These are phyloP conservation scores for Senna siamea DNA, from an alignment of 306 rosid genomes.

Conservation along the genomic window DNA sequence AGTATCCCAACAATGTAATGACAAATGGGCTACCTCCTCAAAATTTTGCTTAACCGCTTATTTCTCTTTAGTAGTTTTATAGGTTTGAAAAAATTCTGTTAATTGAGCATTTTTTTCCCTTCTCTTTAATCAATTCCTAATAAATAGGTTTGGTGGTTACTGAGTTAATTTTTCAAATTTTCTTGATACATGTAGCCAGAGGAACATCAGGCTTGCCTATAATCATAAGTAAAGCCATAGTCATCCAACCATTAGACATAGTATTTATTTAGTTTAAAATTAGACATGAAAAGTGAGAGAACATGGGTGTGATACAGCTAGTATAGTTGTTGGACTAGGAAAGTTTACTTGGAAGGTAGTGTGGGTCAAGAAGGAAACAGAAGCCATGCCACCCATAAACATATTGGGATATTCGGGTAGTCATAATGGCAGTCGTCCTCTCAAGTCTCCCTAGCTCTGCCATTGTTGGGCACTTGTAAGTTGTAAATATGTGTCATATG, in stretches of 20 bases:
- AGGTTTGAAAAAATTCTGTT: background rate
- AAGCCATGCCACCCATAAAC: background rate
- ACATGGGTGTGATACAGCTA: background rate
- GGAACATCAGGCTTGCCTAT: background rate
- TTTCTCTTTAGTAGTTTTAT: background rate
- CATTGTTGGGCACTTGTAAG: background rate
- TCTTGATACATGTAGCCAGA: background rate
- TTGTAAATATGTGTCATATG: background rate
- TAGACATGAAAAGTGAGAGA: background rate
- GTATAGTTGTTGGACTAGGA: background rate
- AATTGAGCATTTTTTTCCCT: background rate
- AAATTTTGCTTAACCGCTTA: background rate
- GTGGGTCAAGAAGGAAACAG: background rate
- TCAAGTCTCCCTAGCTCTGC: background rate
- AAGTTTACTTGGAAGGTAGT: background rate
- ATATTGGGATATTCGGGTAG: background rate
- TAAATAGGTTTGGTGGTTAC: background rate
- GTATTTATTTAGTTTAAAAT: background rate
- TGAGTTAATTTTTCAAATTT: background rate
- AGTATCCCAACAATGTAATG: background rate
- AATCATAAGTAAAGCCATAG: background rate
- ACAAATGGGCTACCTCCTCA: background rate
- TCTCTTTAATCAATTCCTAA: background rate
- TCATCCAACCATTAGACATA: background rate
- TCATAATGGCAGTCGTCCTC: slow-evolving; percentile 7